Conservation (phyloP, 192 early-diverging fungal species). For the Dispira parvispora region DNA sequence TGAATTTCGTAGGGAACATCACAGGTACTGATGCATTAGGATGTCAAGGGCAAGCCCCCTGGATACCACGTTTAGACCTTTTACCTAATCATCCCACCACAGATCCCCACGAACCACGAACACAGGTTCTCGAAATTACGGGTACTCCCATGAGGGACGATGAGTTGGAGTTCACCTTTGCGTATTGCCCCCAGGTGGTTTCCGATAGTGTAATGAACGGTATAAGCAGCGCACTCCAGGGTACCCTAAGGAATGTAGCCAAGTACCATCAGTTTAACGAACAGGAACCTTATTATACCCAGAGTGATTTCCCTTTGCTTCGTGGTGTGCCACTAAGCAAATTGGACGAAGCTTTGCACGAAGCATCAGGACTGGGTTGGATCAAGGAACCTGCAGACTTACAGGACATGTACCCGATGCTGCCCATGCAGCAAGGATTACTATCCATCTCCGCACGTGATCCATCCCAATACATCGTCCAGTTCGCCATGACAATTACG, state of each 20-base stretch:
- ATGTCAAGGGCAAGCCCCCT: neutral
- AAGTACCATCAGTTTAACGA: neutral
- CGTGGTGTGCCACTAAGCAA: neutral
- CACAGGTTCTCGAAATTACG: neutral
- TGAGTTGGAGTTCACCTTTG: neutral
- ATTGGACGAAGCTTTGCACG: neutral
- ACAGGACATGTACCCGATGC: neutral
- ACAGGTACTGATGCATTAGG: neutral
- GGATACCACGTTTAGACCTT: neutral
- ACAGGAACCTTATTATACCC: neutral
- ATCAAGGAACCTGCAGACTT: neutral
- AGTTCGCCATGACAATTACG: neutral
- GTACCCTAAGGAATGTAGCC: neutral
- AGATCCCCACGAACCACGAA: neutral
- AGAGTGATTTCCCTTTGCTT: neutral
- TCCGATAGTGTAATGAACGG: neutral
- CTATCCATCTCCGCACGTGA: neutral
- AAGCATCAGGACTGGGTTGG: neutral
- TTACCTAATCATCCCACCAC: neutral
- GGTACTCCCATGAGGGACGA: neutral
- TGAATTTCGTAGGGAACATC: neutral
- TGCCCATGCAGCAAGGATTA: neutral
- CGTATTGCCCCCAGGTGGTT: neutral
- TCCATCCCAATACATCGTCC: neutral
- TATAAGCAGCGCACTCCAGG: neutral